A percentile compares a stretch with the other conserved stretches of the same genome.
Evolutionary conservation across 106 monocot species (phyloP).

Genomic region (Narthecium ossifragum): DNA sequence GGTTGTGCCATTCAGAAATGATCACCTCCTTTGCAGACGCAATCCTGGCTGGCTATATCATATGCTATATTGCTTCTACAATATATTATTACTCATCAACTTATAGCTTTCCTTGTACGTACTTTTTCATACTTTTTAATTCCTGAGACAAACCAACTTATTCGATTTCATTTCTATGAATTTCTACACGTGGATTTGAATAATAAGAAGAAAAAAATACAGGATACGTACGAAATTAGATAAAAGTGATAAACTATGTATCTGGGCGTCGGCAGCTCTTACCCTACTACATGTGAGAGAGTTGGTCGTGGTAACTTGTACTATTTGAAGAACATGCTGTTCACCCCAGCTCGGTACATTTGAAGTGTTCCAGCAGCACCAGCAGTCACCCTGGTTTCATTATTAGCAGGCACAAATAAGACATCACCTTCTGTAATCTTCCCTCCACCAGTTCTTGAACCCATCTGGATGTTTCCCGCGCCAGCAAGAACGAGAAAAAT

Average conservation of each 20-base stretch:
- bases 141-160: slow-evolving; percentile 1
- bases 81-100: too few relatives aligned
- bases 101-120: too few relatives aligned
- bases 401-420: slow-evolving; percentile 58
- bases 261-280: too few relatives aligned
- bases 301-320: too few relatives aligned
- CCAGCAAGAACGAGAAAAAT: slow-evolving; percentile 62
- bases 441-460: slow-evolving; percentile 10
- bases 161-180: background rate
- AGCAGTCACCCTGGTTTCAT: slow-evolving; percentile 40
- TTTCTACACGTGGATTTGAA: background rate
- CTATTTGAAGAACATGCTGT: slow-evolving; percentile 34
- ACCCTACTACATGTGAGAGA: too few relatives aligned
- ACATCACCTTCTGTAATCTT: slow-evolving; percentile 47
- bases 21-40: too few relatives aligned
- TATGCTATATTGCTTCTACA: too few relatives aligned
- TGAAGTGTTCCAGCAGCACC: slow-evolving; percentile 22
- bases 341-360: slow-evolving; percentile 77
- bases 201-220: background rate
- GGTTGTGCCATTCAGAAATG: too few relatives aligned
- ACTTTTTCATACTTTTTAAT: too few relatives aligned
- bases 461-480: slow-evolving; percentile 37
- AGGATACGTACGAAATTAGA: background rate
- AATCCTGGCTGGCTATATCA: too few relatives aligned
- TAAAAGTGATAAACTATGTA: background rate